Conservation (phyloP, 164 flowering plant genomes). For the Chimonanthus salicifolius region DNA sequence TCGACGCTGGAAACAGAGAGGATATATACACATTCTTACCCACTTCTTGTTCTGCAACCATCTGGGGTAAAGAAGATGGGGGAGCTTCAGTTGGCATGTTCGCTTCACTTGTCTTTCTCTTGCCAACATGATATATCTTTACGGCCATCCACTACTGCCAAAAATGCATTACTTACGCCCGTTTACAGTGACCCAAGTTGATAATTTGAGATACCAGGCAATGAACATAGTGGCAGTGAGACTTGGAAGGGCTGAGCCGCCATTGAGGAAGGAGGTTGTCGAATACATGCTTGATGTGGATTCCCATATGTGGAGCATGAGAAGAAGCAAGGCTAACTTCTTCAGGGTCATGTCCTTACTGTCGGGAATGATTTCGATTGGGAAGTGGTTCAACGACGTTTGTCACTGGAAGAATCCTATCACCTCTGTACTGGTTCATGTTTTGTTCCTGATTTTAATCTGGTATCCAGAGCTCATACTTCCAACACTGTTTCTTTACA, state of each 20-base stretch:
- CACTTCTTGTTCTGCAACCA: slow-evolving; percentile 51
- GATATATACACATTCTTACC: slow-evolving; percentile 44
- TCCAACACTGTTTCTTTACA: slow-evolving; percentile 47
- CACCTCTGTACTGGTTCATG: slow-evolving; percentile 46
- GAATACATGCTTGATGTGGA: slow-evolving; percentile 62
- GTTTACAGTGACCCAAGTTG: slow-evolving; percentile 49
- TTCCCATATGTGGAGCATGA: slow-evolving; percentile 60
- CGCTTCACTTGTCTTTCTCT: slow-evolving; percentile 43
- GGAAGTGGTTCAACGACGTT: slow-evolving; percentile 39
- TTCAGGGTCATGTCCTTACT: slow-evolving; percentile 45
- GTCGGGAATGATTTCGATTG: slow-evolving; percentile 29
- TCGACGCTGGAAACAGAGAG: slow-evolving; percentile 44
- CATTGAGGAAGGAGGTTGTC: slow-evolving; percentile 50
- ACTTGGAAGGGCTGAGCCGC: slow-evolving; percentile 53
- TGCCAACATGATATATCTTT: slow-evolving; percentile 35
- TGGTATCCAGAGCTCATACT: slow-evolving; percentile 55
- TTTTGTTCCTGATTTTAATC: slow-evolving; percentile 41
- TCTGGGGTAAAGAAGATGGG: slow-evolving; percentile 58
- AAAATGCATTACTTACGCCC: slow-evolving; percentile 57
- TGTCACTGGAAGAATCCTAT: slow-evolving; percentile 51
- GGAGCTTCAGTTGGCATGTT: slow-evolving; percentile 45
- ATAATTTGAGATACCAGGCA: slow-evolving; percentile 42
- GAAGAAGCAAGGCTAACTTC: slow-evolving; percentile 63
- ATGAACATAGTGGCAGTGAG: slow-evolving; percentile 47
- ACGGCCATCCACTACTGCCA: slow-evolving; percentile 45